Conservation (phyloP, 2,329 filamentous ascomycete species). For the Knoxdaviesia proteae region DNA sequence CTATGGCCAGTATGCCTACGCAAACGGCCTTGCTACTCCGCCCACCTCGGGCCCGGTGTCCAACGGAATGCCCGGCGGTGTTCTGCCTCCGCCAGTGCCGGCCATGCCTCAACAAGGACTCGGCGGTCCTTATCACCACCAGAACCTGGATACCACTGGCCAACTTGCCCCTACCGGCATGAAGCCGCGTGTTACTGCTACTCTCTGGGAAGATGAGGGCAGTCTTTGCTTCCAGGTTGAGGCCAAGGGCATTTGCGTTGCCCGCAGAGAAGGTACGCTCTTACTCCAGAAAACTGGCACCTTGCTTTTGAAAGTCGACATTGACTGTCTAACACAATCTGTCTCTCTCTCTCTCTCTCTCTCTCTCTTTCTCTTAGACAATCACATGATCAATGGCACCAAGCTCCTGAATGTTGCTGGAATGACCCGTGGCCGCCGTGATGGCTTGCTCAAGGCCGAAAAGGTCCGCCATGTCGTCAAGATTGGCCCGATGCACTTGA, state of each 20-base stretch:
- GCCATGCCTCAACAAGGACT: slow-evolving; percentile 14
- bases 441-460: slow-evolving; percentile 94
- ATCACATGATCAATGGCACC: slow-evolving; percentile 98
- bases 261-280: slow-evolving; percentile 60
- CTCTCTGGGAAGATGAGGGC: slow-evolving; percentile 94
- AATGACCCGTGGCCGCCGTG: slow-evolving; percentile 88
- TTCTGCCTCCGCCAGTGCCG: slow-evolving; percentile 42
- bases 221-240: slow-evolving; percentile 96
- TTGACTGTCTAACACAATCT: neutral
- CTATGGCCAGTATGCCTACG: slow-evolving; percentile 53
- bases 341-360: neutral
- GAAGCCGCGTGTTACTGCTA: slow-evolving; percentile 91
- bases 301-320: neutral
- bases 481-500: slow-evolving; percentile 96
- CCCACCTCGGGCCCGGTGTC: slow-evolving; percentile 47
- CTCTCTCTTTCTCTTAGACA: slow-evolving; percentile 36
- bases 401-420: slow-evolving; percentile 93
- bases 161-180: slow-evolving; percentile 82
- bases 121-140: slow-evolving; percentile 34
- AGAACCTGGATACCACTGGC: slow-evolving; percentile 60
- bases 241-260: slow-evolving; percentile 87
- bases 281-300: slow-evolving; percentile 7
- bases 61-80: slow-evolving; percentile 45
- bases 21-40: slow-evolving; percentile 65
- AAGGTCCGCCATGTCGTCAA: slow-evolving; percentile 95